A percentile compares a stretch with the other conserved stretches of the same genome.
phyloP scores from a whole-genome alignment of 345 rosid genomes.

The Boechera retrofracta region DNA sequence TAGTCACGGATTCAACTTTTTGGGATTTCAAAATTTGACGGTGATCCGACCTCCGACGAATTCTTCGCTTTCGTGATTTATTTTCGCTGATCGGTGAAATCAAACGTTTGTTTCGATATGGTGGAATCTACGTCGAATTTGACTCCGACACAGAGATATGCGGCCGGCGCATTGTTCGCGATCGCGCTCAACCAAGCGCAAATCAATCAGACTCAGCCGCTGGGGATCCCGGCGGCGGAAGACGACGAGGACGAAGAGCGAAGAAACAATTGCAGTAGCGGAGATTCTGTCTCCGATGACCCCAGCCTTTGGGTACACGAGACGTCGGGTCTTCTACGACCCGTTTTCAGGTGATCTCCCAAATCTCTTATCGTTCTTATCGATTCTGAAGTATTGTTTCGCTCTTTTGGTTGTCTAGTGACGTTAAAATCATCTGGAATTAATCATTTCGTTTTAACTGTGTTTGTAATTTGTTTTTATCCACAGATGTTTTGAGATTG shows the following conservation, averaged over 20 bases:
- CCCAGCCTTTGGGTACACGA: slow-evolving; percentile 87
- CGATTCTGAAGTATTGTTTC: neutral
- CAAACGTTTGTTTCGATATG: slow-evolving; percentile 20
- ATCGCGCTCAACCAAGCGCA: slow-evolving; percentile 89
- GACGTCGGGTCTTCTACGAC: slow-evolving; percentile 75
- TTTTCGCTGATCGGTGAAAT: neutral
- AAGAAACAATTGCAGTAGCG: slow-evolving; percentile 59
- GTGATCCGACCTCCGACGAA: slow-evolving; percentile 36
- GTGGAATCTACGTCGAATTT: slow-evolving; percentile 53
- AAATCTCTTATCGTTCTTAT: neutral
- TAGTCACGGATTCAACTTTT: slow-evolving; percentile 26
- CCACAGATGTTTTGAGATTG: slow-evolving; percentile 72
- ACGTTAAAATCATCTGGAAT: neutral
- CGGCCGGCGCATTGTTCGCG: slow-evolving; percentile 78
- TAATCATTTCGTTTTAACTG: neutral
- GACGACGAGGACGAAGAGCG: slow-evolving; percentile 52
- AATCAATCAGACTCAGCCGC: slow-evolving; percentile 74
- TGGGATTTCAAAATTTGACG: slow-evolving; percentile 38
- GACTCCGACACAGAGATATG: slow-evolving; percentile 76
- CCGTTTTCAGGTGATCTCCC: slow-evolving; percentile 70
- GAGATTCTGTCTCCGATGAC: slow-evolving; percentile 81
- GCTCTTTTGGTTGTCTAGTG: neutral
- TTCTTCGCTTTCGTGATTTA: neutral
- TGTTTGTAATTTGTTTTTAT: slow-evolving; percentile 9
- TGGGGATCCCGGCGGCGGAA: slow-evolving; percentile 51